Evolutionary conservation across 345 rosid species (phyloP), one percentile per base, ranked within the genome.

Genomic region (Kandelia obovata): DNA sequence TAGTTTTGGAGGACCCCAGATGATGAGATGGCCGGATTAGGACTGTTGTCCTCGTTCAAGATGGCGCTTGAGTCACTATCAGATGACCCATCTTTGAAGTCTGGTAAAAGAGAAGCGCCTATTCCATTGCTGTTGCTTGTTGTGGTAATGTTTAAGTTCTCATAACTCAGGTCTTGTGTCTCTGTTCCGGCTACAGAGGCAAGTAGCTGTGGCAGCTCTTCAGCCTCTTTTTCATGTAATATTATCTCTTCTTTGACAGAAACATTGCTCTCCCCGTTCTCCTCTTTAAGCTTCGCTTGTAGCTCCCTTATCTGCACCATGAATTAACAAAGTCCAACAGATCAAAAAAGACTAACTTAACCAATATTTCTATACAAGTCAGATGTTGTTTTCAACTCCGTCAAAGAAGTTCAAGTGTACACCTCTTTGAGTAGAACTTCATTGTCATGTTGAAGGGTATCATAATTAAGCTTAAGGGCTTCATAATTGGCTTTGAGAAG

Each of bases 1-100:
- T 77, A 84, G 74, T 66, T 64, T 66, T 80, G 81, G 57, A 76
- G 69, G 51, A 66, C 56, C 39, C 73, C 83, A n/a, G 83, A 66
- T 51, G 86, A 82, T 10, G 88, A 78, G 32, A 82, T 81, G 25
- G 81, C 80, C 5, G 59, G 84, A 79, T 79, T 86, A 1, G 93
- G 87, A 83, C 87, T 86, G 77, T 82, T 87, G 49, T 89, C 91
- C 27, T 89, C 96, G 63, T 88, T 94, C 26, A 94, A 65, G 71
- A 94, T 79, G 0, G 96, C 98, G 62, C 97, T 88, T 5, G 96
- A 88, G 64, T 90, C 97, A 53, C 98, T 91, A 49, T 91, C 98
- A 1, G 98, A 89, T 2, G 95, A 89, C 65, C 94, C 97, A 32
- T 87, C 96, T 72, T 81, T 82, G 71, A 78, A 65, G 67, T 84